A percentile compares a stretch with the other conserved stretches of the same genome.
Evolutionary conservation across 2,329 filamentous ascomycete species (phyloP).

Genomic region (Dactylellina drechsleri): DNA sequence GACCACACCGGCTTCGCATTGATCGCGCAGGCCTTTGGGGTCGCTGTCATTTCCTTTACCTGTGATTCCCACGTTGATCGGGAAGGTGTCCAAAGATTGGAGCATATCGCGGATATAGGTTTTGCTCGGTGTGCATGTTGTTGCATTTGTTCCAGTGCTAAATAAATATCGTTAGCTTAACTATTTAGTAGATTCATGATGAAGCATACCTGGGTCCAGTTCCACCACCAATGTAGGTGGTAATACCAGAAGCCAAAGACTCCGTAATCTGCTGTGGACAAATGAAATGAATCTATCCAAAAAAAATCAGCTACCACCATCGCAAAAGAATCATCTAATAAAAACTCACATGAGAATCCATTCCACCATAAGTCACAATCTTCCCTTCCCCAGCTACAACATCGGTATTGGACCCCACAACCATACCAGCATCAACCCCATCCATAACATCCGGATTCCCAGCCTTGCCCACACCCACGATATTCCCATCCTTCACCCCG

Average conservation of each 20-base stretch:
- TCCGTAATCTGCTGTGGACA: slow-evolving; percentile 92
- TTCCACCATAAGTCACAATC: slow-evolving; percentile 88
- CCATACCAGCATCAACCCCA: slow-evolving; percentile 78
- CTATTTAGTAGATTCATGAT: neutral
- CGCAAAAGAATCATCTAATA: neutral
- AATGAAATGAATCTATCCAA: slow-evolving; percentile 74
- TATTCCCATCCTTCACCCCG: slow-evolving; percentile 85
- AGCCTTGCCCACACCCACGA: slow-evolving; percentile 90
- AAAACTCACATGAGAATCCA: slow-evolving; percentile 70
- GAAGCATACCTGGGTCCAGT: slow-evolving; percentile 80
- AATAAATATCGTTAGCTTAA: neutral
- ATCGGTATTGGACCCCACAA: slow-evolving; percentile 88
- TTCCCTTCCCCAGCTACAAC: slow-evolving; percentile 89
- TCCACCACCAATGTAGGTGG: slow-evolving; percentile 88
- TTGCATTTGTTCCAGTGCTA: slow-evolving; percentile 82
- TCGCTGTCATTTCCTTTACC: slow-evolving; percentile 91
- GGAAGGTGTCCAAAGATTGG: slow-evolving; percentile 81
- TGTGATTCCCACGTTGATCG: slow-evolving; percentile 89
- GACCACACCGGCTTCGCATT: slow-evolving; percentile 83
- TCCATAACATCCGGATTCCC: slow-evolving; percentile 98
- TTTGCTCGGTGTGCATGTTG: slow-evolving; percentile 89
- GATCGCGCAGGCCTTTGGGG: slow-evolving; percentile 76
- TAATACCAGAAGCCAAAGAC: slow-evolving; percentile 84
- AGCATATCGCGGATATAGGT: slow-evolving; percentile 89
- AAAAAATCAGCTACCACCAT: neutral